Evolutionary conservation across 441 rosid species (phyloP), one percentile per base, ranked within the genome.

Genomic region (Erodium trifolium): DNA sequence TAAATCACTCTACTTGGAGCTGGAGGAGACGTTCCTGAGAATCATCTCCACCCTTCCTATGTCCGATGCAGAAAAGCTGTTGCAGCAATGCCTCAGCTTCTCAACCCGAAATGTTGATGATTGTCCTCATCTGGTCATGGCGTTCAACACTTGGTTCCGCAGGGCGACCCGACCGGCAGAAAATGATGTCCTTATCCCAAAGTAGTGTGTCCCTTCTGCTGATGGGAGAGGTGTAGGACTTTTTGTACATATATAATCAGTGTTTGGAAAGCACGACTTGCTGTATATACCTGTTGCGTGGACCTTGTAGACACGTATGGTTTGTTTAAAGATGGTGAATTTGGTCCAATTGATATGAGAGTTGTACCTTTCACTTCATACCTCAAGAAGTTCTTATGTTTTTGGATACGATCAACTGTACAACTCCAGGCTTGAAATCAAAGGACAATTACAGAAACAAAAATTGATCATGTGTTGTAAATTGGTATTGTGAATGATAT

Each of bases 111-210:
- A 83, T 55, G 82, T 81, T 2, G 91, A 88, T 14, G 89, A 86
- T 66, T 86, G 93, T 72, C 88, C 86, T 13, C 91, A 86, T 75
- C 76, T 86, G 75, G 76, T 81, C 69, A 68, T 77, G 45, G 93
- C 91, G 11, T 88, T 86, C 70, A 85, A 79, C 71, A 86, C 91
- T 17, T 88, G 89, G 91, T 88, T 88, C 72, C 87, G 89, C 68
- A 87, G 89, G 1, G 89, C 88, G 2, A 75, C 81, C 65, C 80
- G 18, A 4, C 76, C 83, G 10, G 68, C 78, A 14, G 69, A 47
- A 29, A 70, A 63, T 3, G 82, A 78, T 9, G 75, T 70, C 41
- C 75, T 47, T 55, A 3, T 27, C 5, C 16, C 6, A 2, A 53
- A n/a, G 8, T 53, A 14, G 19, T 53, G n/a, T 45, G 51, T 45